Base-by-base conservation (phyloP, 2,329 filamentous ascomycete genomes). In the Fusarium sacchari region DNA sequence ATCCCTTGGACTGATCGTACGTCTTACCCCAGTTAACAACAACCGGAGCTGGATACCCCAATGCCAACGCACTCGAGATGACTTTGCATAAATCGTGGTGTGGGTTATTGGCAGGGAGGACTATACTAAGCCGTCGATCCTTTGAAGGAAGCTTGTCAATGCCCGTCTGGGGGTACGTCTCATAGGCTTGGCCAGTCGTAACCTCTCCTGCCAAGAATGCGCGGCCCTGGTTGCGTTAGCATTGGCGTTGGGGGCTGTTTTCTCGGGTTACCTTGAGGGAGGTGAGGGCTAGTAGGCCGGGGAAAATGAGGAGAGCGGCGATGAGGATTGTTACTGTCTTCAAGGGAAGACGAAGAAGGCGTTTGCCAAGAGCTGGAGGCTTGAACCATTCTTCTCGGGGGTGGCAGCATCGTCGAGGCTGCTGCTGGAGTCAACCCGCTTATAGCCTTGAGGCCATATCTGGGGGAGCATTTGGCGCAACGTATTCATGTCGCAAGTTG, bases 1-100 rank as follows among this genome's bases (percentile, higher is more conserved):
- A 74, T 5, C 61, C 50, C 9, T 61, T 58, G 1, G 64, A 50
- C 5, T 72, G 49, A 3, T 69, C 39, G 4, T 60, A 77, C 6
- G 67, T 63, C 32, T 73, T 72, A 5, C 64, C 61, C 79, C 78
- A 80, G 50, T 80, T 80, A 20, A 79, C 68, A 17, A 80, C 75
- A 3, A 79, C 61, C 1, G 78, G 78, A 5, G 72, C 73, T 0
- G 79, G 79, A 40, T 78, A 80, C 0, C 77, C 79, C 3, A 77
- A 47, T 0, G 74, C 78, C 20, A 79, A 40, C 6, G 69, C 72
- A 30, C 76, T 78, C 15, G 71, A 67, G 22, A 79, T 63, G 12
- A 76, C 72, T 36, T 80, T 80, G 66, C 79, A 80, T 1, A 80
- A 69, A 15, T 78, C 64, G 2, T 77, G 67, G 24, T 69, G 68